Evolutionary conservation across 164 flowering plant species (phyloP).

Genomic region (Tetrastigma voinierianum): DNA sequence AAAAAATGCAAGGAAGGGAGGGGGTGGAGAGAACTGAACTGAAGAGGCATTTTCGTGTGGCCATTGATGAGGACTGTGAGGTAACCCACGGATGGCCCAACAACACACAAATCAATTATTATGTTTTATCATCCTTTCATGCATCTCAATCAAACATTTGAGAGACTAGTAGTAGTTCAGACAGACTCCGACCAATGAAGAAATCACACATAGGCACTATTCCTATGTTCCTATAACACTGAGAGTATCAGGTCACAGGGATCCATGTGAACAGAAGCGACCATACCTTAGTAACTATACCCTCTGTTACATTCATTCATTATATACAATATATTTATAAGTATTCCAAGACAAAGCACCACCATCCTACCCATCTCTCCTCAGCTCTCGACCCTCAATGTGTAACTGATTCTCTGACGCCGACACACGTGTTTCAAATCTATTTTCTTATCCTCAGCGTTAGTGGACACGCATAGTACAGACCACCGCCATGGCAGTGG

Average conservation of each 20-base stretch:
- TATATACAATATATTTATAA: neutral
- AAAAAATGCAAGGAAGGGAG: too few species aligned
- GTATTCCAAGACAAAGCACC: constrained; percentile 12
- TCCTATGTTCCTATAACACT: constrained; percentile 36
- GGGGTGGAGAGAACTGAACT: neutral
- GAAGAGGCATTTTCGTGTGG: neutral
- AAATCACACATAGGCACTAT: constrained; percentile 10
- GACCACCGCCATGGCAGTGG: constrained; percentile 5
- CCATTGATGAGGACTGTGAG: too few species aligned
- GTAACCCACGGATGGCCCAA: neutral
- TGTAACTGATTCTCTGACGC: constrained; percentile 26
- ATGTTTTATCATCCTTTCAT: neutral
- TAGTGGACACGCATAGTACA: constrained; percentile 13
- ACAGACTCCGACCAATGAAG: constrained; percentile 9
- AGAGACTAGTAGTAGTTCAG: neutral
- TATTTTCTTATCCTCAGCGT: neutral
- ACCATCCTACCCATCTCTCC: neutral
- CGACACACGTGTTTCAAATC: constrained; percentile 22
- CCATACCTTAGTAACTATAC: too few species aligned
- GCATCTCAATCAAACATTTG: constrained; percentile 14
- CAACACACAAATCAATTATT: constrained; percentile 10
- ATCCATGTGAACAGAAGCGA: constrained; percentile 20
- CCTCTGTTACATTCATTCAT: neutral
- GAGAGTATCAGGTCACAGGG: constrained; percentile 49
- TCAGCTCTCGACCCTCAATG: constrained; percentile 34